Evolutionary conservation across 2,329 filamentous ascomycete genomes (phyloP), one percentile per base, ranked within the genome.

Genomic region (Claviceps sp.): DNA sequence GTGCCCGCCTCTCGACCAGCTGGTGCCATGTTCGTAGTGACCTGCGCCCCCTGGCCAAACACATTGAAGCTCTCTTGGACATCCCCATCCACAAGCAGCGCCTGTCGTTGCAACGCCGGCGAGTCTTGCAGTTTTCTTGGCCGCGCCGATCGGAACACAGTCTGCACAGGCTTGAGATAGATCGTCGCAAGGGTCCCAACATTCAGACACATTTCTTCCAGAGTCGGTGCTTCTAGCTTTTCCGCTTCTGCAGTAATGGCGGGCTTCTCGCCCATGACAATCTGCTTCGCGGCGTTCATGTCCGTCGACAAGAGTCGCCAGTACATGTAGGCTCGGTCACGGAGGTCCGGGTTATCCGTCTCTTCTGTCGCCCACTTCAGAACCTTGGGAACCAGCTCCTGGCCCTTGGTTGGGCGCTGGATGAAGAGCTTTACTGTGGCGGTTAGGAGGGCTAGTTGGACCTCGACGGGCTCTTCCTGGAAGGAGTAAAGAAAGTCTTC

Each of bases 301-400:
- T 96, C 90, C 0, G 89, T 94, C 1, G 89, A 95, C 1, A 98
- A 77, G 14, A 98, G 77, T 4, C 93, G 87, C 93, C 93, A 98
- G 74, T 98, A 98, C 90, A 98, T 97, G 73, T 96, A 98, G 0
- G 93, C 93, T 60, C 93, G 78, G 66, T 98, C 93, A 56, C 93
- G 83, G 29, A 98, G 79, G 68, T 98, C 93, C 0, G 93, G 93
- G 67, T 98, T 96, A 64, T 98, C 93, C n/a, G 91, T 97, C 66
- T 97, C 93, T 66, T 97, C 93, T 0, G 93, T 98, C 4, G 93
- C 94, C 91, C 93, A 97, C 68, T 97, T 97, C 49, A 98, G 74
- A 2, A 97, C 91, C 62, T 89, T 89, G 1, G 91, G 93, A 0
- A 98, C 91, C 6, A 98, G 76, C 50, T 94, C 83, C 62, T 95